phyloP scores from a whole-genome alignment of 305 asterid species.

The Solanum hybrid region DNA sequence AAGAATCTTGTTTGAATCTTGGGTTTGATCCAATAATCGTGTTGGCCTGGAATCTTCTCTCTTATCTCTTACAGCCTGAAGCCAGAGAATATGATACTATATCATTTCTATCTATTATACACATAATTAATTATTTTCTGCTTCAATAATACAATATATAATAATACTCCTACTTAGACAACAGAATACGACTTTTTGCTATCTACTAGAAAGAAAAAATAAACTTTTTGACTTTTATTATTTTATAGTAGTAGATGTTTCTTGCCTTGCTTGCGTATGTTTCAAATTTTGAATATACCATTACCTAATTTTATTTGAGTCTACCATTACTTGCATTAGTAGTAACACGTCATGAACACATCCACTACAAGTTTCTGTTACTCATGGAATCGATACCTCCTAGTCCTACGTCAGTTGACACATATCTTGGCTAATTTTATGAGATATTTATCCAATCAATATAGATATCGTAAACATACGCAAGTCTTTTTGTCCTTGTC shows the following conservation, averaged over 20 bases:
- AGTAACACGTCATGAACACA: background rate
- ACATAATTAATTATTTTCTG: background rate
- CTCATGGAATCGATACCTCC: background rate
- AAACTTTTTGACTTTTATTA: background rate
- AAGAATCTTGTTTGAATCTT: slow-evolving; percentile 5
- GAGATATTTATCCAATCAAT: background rate
- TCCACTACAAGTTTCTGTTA: background rate
- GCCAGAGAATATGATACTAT: background rate
- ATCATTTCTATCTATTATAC: background rate
- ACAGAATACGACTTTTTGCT: background rate
- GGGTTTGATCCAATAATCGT: background rate
- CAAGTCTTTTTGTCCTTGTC: background rate
- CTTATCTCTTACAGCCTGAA: slow-evolving; percentile 1
- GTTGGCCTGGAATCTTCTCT: background rate
- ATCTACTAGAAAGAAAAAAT: background rate
- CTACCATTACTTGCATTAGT: background rate
- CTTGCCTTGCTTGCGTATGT: background rate
- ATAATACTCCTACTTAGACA: background rate
- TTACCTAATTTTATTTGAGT: background rate
- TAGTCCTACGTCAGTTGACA: background rate
- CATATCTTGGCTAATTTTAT: background rate
- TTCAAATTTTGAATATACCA: slow-evolving; percentile 4
- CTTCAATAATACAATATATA: background rate
- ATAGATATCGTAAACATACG: too few species aligned
- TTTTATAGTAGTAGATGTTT: background rate